Percentiles rank a stretch among this genome's conserved stretches.
These are phyloP conservation scores for Karstenula rhodostoma DNA, from an alignment of 2,329 filamentous ascomycete genomes.

Conservation along the genomic window DNA sequence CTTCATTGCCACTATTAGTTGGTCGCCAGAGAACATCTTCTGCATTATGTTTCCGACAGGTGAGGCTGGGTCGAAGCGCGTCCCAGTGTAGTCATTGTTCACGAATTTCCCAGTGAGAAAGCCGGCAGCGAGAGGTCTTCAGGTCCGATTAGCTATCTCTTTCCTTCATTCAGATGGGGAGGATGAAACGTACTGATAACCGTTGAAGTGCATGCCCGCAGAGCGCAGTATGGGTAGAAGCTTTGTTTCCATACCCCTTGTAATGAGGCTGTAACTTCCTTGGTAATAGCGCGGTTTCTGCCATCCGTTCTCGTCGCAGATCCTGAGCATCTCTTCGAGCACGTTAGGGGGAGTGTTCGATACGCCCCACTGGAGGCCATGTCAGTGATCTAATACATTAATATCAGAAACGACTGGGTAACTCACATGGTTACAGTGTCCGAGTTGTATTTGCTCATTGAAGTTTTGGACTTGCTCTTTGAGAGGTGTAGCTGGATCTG, in stretches of 20 bases:
- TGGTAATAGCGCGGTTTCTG: constrained; percentile 22
- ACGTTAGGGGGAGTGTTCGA: constrained; percentile 16
- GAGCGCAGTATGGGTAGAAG: constrained; percentile 18
- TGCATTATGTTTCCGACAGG: constrained; percentile 16
- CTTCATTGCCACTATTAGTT: constrained; percentile 13
- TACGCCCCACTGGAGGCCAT: constrained; percentile 17
- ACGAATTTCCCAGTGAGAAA: constrained; percentile 21
- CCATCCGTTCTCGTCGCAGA: constrained; percentile 21
- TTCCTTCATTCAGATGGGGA: neutral
- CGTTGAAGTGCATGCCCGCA: constrained; percentile 14
- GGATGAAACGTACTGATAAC: constrained; percentile 15
- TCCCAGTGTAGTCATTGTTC: constrained; percentile 14
- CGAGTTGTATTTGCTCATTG: constrained; percentile 17
- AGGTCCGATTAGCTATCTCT: neutral
- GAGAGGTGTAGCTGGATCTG: constrained; percentile 20
- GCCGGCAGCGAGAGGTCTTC: constrained; percentile 18
- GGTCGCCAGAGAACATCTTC: constrained; percentile 12
- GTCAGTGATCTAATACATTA: neutral
- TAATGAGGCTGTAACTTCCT: constrained; percentile 21
- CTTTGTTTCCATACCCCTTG: constrained; percentile 20
- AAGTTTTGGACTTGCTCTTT: constrained; percentile 20
- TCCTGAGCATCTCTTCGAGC: constrained; percentile 16
- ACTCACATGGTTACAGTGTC: constrained; percentile 16
- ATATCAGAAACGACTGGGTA: neutral
- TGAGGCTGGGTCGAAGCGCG: constrained; percentile 15